Conservation (phyloP, 305 asterid genomes). For the Solanum aculeatissimum region DNA sequence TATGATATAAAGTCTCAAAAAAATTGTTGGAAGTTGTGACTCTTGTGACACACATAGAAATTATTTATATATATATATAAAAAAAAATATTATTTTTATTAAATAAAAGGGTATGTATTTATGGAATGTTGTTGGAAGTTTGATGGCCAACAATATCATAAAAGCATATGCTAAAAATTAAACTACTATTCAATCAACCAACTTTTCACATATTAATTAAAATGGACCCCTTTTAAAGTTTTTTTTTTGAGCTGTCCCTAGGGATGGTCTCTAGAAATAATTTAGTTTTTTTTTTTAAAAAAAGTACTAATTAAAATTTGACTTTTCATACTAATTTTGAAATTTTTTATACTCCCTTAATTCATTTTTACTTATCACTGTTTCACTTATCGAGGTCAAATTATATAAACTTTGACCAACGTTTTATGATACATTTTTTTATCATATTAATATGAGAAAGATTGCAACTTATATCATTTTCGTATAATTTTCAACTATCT, state of each 20-base stretch:
- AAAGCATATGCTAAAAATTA: not conserved
- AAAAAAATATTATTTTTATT: not conserved
- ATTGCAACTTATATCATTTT: too few relatives aligned
- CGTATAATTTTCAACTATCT: too few relatives aligned
- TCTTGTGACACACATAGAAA: not conserved
- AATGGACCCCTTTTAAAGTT: not conserved
- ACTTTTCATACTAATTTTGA: not conserved
- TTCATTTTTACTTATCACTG: too few relatives aligned
- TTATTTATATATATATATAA: too few relatives aligned
- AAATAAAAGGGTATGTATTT: not conserved
- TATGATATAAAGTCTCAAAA: not conserved
- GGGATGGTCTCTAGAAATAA: not conserved
- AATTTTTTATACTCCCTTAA: too few relatives aligned
- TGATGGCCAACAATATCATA: not conserved
- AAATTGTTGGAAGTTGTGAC: not conserved
- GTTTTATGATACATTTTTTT: too few relatives aligned
- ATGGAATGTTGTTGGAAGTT: constrained; percentile 1
- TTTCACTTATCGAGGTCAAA: too few relatives aligned
- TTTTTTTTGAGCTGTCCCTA: not conserved
- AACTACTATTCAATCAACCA: not conserved
- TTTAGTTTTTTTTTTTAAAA: not conserved
- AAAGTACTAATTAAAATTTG: not conserved
- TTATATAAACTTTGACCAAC: too few relatives aligned
- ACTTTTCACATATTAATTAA: not conserved
- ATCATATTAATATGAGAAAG: too few relatives aligned